Percentiles rank a stretch among this genome's conserved stretches.
phyloP scores from a whole-genome alignment of 495 filamentous ascomycete species.

The Thozetella sp. region DNA sequence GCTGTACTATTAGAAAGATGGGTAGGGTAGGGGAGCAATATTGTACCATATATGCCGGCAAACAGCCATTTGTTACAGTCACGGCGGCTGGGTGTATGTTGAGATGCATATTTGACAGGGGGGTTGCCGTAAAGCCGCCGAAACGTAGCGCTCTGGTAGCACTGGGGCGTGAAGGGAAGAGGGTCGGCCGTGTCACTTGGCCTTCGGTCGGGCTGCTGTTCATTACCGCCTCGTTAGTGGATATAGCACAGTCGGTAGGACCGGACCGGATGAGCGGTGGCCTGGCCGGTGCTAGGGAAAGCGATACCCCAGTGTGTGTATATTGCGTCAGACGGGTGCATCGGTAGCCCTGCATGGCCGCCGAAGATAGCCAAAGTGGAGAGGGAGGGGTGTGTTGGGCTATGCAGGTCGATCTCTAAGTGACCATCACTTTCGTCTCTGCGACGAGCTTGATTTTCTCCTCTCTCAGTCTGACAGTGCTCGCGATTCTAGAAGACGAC shows the following conservation, averaged over 20 bases:
- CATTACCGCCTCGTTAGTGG: conserved; percentile 22
- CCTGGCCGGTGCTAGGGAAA: conserved; percentile 16
- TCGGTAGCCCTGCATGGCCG: no score
- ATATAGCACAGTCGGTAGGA: conserved; percentile 44
- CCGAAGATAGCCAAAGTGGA: no score
- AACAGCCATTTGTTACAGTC: background rate
- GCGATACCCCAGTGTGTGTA: conserved; percentile 5
- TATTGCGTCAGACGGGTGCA: conserved; percentile 20
- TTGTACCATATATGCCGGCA: no score
- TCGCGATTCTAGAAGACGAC: no score
- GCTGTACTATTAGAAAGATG: no score
- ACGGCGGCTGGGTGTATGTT: background rate
- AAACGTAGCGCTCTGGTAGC: conserved; percentile 22
- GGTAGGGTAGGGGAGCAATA: no score
- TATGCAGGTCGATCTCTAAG: no score
- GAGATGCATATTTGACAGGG: conserved; percentile 10
- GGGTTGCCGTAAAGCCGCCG: conserved; percentile 29
- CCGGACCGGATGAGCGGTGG: conserved; percentile 44
- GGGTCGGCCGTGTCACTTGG: conserved; percentile 29
- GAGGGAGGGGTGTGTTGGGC: no score
- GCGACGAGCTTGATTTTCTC: no score
- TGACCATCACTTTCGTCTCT: no score
- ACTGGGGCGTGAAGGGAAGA: conserved; percentile 9
- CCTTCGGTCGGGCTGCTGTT: conserved; percentile 15
- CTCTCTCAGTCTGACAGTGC: no score